phyloP scores from a whole-genome alignment of 1,139 yeast species.

The Geotrichum siamense region DNA sequence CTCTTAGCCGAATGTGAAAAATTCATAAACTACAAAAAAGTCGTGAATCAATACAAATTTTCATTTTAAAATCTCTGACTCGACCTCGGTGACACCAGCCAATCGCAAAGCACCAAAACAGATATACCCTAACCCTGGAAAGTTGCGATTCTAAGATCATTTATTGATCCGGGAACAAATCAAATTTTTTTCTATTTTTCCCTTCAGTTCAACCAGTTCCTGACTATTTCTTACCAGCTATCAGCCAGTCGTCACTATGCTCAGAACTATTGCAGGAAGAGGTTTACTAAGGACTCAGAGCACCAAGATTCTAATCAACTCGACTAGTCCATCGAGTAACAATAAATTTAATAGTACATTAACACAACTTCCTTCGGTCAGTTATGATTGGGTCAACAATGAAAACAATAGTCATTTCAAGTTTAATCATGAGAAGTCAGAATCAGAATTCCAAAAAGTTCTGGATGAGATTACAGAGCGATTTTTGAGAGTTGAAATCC shows the following conservation, averaged over 20 bases:
- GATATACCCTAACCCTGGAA: too few relatives aligned
- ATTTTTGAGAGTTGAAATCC: conserved; percentile 15
- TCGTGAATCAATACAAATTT: too few relatives aligned
- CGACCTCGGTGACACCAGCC: too few relatives aligned
- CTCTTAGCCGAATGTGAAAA: too few relatives aligned
- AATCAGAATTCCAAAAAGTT: conserved; percentile 11
- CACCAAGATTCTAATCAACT: conserved; percentile 3
- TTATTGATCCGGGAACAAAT: too few relatives aligned
- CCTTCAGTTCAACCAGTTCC: too few relatives aligned
- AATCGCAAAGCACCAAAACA: too few relatives aligned
- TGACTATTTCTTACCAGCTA: neutral
- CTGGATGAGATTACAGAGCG: conserved; percentile 16
- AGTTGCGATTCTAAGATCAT: too few relatives aligned
- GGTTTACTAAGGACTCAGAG: conserved; percentile 8
- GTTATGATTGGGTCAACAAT: conserved; percentile 14
- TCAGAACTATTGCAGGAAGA: conserved; percentile 9
- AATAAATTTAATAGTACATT: conserved; percentile 4
- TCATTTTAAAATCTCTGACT: too few relatives aligned
- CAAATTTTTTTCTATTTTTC: too few relatives aligned
- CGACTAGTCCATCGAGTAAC: neutral
- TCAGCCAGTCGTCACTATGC: conserved; percentile 2
- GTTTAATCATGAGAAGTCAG: conserved; percentile 8
- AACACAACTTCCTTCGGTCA: conserved; percentile 3
- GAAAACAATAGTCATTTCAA: conserved; percentile 1
- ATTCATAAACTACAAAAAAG: too few relatives aligned